Base-by-base conservation (phyloP, 257 asterid species). In the Haberlea rhodopensis region DNA sequence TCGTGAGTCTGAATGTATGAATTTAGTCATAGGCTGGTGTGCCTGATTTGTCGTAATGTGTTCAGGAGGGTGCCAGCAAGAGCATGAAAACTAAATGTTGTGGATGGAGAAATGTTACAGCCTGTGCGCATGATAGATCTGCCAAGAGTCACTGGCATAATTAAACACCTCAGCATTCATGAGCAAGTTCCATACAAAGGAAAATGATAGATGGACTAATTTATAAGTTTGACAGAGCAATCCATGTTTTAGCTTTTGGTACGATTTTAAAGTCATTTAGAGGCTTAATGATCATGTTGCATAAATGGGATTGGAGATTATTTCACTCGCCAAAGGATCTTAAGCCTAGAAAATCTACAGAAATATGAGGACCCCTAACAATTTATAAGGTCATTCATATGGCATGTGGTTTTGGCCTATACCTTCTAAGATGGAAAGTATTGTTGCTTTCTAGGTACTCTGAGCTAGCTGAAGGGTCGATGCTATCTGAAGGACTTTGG, bases 401-500 rank as follows among this genome's bases (percentile, higher is more conserved):
- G 52, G 20, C 53, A 6, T 15, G 11, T 19, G 9, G 24, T 11
- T n/a, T 65, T 32, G 51, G 49, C 65, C 62, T 51, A 49, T 4
- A 4, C 22, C 40, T 54, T 51, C 46, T 70, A 62, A 70, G 45
- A 70, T 57, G 62, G 63, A 67, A 57, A 57, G 9, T 4, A 62
- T 63, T 22, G 66, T 67, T 69, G 68, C 24, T 56, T 78, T 73
- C 43, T 68, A 91, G 98, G 84, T 79, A 75, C 73, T 81, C 95
- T 57, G 84, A 82, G 80, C 74, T 81, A 25, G 79, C 85, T 53
- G 86, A 85, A 73, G 75, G 62, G 57, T 70, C 87, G 19, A 77
- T 69, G 48, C 76, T 84, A 60, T 80, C 96, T 5, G 85, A 78
- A 64, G 98, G 91, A 70, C 87, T 91, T 51, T 91, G 95, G 96